Conservation (phyloP, 768 basidiomycete genomes). For the Naganishia kalamii region DNA sequence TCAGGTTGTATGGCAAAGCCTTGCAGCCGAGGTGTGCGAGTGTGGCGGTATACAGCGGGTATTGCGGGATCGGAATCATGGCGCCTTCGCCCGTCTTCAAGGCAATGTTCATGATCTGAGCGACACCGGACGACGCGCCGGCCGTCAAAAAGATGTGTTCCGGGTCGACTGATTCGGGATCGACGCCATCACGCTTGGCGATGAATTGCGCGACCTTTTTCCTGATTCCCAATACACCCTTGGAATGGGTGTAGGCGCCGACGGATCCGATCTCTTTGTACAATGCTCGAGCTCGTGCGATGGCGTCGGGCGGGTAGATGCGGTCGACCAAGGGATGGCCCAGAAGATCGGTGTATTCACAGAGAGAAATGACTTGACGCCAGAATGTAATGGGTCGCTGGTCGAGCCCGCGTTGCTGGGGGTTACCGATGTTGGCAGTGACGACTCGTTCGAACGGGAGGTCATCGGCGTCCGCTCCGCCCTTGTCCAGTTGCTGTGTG, state of each 20-base stretch:
- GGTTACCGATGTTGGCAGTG: conserved; percentile 94
- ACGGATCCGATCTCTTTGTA: conserved; percentile 78
- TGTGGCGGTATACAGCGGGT: conserved; percentile 92
- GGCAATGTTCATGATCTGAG: conserved; percentile 47
- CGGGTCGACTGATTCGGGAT: conserved; percentile 59
- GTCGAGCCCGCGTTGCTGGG: conserved; percentile 89
- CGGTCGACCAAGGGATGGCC: conserved; percentile 59
- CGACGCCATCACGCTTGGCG: conserved; percentile 77
- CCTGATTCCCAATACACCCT: conserved; percentile 83
- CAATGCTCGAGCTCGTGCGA: conserved; percentile 75
- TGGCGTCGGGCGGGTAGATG: conserved; percentile 77
- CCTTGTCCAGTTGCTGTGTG: conserved; percentile 58
- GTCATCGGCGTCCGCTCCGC: conserved; percentile 42
- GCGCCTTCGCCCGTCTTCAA: conserved; percentile 43
- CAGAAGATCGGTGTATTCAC: conserved; percentile 82
- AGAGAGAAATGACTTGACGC: conserved; percentile 84
- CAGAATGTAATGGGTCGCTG: conserved; percentile 88
- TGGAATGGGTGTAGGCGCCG: conserved; percentile 92
- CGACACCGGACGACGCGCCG: conserved; percentile 92
- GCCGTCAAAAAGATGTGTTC: conserved; percentile 87
- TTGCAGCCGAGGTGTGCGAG: conserved; percentile 77
- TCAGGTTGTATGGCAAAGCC: conserved; percentile 79
- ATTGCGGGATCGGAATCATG: conserved; percentile 90
- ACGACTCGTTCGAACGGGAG: conserved; percentile 85
- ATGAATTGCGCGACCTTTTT: conserved; percentile 85